phyloP scores from a whole-genome alignment of 2,329 filamentous ascomycete genomes.

The Pseudocercospora macadamiae region DNA sequence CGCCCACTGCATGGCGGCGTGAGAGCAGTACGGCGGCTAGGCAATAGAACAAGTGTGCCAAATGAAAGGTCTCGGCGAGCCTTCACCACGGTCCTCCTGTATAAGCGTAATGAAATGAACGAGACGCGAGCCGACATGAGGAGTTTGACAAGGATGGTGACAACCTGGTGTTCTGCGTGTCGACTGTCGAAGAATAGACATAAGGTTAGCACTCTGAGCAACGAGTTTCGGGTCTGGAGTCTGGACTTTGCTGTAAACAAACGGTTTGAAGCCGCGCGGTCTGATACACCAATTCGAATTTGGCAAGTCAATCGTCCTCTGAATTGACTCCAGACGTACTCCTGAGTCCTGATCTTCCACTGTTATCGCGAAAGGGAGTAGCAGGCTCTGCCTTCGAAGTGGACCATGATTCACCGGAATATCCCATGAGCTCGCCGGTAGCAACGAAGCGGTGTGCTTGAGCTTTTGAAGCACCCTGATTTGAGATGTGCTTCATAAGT shows the following conservation, averaged over 20 bases:
- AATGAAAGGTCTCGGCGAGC: not conserved
- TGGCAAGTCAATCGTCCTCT: no score
- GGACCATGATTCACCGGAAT: no score
- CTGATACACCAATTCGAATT: no score
- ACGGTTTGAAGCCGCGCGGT: not conserved
- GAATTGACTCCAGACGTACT: no score
- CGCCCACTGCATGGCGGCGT: not conserved
- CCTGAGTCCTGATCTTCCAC: no score
- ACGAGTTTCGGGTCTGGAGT: not conserved
- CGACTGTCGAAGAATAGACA: constrained; percentile 4
- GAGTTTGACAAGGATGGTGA: not conserved
- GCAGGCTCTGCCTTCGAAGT: no score
- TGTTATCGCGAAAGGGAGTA: no score
- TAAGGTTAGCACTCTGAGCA: not conserved
- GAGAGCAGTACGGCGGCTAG: not conserved
- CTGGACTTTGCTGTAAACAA: not conserved
- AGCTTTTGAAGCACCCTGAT: no score
- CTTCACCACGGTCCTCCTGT: not conserved
- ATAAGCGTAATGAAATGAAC: constrained; percentile 5
- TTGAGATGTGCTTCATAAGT: no score
- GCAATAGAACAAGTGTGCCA: not conserved
- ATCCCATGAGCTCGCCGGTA: no score
- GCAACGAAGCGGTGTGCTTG: no score
- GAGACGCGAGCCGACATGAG: not conserved
- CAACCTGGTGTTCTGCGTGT: constrained; percentile 1